Evolutionary conservation across 1,139 yeast species (phyloP), one percentile per base, ranked within the genome.

Genomic region (Taiozyma onychis): DNA sequence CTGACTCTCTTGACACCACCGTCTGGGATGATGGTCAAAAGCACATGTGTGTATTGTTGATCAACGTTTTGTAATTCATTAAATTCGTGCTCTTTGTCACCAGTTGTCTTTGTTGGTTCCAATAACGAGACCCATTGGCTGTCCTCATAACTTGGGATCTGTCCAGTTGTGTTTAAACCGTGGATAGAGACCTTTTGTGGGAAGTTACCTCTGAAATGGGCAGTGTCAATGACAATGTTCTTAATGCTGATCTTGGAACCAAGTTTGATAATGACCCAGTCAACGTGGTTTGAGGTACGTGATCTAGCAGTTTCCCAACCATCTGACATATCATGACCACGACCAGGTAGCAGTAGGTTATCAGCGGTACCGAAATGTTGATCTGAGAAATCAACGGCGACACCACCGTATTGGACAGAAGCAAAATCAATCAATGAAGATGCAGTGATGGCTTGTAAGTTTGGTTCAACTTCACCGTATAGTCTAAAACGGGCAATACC

Each of bases 241-340:
- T 76, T 70, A 52, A 88, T 73, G 10, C 75, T 74, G 8, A 86
- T 71, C 27, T 73, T 70, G 30, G 85, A 80, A 22, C 97, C 97
- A 51, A 91, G 77, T 61, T 84, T 80, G 51, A 91, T 77, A 48
- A 88, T 77, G 3, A 81, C 96, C 97, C 97, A 91, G 72, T 91
- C 98, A 41, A 78, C 81, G 66, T 91, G 98, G 42, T 88, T 91
- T 4, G 83, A 78, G 21, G 72, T 76, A 66, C 98, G 78, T 1
- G 97, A 88, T 65, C 98, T 80, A 59, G 81, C 81, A n/a, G 98
- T 91, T 68, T 91, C 98, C 98, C 98, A 91, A 16, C 99, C 99
- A 64, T 93, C 97, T 45, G 95, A 83, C 98, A 93, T 91, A 68
- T 91, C 97, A 59, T 77, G 80, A 45, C 99, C 99, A 55, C 97